Evolutionary conservation across 495 filamentous ascomycete genomes (phyloP), one percentile per base, ranked within the genome.

Genomic region (Halenospora varia): DNA sequence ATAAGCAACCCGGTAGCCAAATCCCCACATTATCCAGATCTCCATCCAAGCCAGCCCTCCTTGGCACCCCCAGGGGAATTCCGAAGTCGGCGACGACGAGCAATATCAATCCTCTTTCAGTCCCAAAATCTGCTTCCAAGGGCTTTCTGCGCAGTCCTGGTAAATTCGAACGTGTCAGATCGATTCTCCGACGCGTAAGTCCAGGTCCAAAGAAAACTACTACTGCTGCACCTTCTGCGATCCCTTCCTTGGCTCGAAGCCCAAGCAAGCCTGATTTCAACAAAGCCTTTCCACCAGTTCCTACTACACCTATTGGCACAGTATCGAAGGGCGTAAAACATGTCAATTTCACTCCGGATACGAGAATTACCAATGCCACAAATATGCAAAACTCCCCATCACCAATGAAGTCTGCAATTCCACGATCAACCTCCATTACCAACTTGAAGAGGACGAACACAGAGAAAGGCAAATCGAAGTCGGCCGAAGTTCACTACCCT

Each of bases 111-210:
- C 56, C 26, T 41, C 35, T 56, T 26, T n/a, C n/a, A n/a, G n/a
- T n/a, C n/a, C 49, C 57, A 25, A 51, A 19, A 46, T 55, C 61
- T 20, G 40, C 18, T 17, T 47, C 60, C 13, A 62, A 55, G 46
- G 46, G 10, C 24, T 51, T 58, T 39, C 41, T 61, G 49, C 61
- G 29, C 10, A 64, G 57, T 29, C 65, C 65, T 17, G 41, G 72
- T 61, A 71, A 70, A 48, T 70, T 80, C 62, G 76, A 74, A 62
- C 74, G 68, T 55, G 70, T 80, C 61, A 80, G 76, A 53, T 78
- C 77, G 25, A 74, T 81, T 51, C 64, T 81, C 20, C 69, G 71
- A 67, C 72, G 70, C 55, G 62, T 49, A 48, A 42, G 62, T 67
- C 22, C 77, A 71, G 60, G 39, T 62, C 0, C 71, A 68, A 62